A percentile compares a stretch with the other conserved stretches of the same genome.
These are phyloP conservation scores for Elsinoe necatrix DNA, from an alignment of 2,329 filamentous ascomycete genomes.

Conservation along the genomic window DNA sequence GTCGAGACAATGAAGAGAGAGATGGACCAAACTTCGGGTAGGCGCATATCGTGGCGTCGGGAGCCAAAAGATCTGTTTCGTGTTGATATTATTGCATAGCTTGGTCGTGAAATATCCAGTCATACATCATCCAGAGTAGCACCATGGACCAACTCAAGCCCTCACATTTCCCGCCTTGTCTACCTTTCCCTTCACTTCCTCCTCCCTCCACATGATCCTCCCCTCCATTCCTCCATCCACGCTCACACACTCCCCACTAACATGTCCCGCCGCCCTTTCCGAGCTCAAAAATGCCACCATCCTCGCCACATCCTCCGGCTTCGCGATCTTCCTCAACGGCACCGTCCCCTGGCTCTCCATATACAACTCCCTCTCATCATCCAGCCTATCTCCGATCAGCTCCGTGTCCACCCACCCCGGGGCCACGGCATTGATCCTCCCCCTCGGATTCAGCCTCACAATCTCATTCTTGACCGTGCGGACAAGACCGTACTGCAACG, in stretches of 20 bases:
- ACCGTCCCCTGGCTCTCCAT: conserved; percentile 44
- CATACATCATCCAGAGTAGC: neutral
- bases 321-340: conserved; percentile 40
- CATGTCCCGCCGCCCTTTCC: conserved; percentile 45
- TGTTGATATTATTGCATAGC: neutral
- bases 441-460: conserved; percentile 42
- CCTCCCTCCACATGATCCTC: conserved; percentile 41
- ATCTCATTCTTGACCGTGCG: conserved; percentile 49
- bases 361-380: conserved; percentile 44
- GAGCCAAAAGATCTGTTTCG: neutral
- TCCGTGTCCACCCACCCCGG: conserved; percentile 42
- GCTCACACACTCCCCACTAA: conserved; percentile 46
- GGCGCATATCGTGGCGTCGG: neutral
- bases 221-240: conserved; percentile 47
- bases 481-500: conserved; percentile 46
- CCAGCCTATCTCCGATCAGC: conserved; percentile 41
- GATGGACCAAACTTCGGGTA: neutral
- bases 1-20: neutral
- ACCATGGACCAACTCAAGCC: neutral
- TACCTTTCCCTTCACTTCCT: conserved; percentile 28
- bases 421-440: conserved; percentile 46
- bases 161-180: neutral
- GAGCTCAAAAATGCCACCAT: conserved; percentile 44
- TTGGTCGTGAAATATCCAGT: neutral
- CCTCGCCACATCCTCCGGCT: conserved; percentile 42